These are phyloP conservation scores for Solanum clarkiae DNA, from an alignment of 257 asterid genomes.

Conservation along the genomic window DNA sequence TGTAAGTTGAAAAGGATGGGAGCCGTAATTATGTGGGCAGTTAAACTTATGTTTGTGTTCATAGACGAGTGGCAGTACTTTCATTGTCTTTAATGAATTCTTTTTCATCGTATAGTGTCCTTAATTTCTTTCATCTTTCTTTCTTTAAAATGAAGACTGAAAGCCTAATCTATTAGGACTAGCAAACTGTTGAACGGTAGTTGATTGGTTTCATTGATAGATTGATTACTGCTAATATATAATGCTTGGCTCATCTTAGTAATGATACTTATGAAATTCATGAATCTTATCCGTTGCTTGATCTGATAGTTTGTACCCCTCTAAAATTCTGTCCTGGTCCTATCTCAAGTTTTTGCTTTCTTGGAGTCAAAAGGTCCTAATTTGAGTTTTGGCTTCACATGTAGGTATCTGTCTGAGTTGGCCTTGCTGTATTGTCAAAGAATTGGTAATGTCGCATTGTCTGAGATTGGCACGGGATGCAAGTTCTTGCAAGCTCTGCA, in stretches of 20 bases:
- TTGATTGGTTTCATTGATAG: background rate
- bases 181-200: background rate
- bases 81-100: background rate
- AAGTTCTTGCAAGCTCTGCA: slow-evolving; percentile 83
- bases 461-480: slow-evolving; percentile 85
- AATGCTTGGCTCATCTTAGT: background rate
- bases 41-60: background rate
- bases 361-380: background rate
- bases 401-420: slow-evolving; percentile 71
- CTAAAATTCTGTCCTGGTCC: background rate
- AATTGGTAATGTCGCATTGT: slow-evolving; percentile 52
- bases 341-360: background rate
- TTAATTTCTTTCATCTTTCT: background rate
- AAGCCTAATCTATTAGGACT: background rate
- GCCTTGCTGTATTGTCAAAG: slow-evolving; percentile 74
- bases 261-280: background rate
- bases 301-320: background rate
- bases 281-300: background rate
- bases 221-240: background rate
- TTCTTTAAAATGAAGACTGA: background rate
- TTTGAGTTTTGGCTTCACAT: background rate
- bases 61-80: background rate
- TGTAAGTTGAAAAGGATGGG: background rate
- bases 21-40: background rate
- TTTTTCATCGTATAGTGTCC: background rate